Evolutionary conservation across 345 rosid genomes (phyloP).

Genomic region (Salix exigua): DNA sequence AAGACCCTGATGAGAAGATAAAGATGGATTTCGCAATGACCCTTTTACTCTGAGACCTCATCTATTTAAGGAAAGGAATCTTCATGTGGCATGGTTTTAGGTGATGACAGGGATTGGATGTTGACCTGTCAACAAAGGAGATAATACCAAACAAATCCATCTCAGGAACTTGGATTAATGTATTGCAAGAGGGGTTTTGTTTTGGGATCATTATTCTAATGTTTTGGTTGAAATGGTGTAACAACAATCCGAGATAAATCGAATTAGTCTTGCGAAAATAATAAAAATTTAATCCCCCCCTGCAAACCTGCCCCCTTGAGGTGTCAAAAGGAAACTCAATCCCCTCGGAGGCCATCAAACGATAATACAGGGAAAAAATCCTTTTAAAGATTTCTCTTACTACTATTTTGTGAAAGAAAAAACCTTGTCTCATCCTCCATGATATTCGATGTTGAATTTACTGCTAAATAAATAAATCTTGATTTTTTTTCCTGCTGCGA

Average conservation of each 20-base stretch:
- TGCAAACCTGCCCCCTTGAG: neutral
- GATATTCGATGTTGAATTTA: constrained; percentile 24
- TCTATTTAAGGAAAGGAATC: constrained; percentile 64
- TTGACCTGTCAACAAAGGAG: constrained; percentile 90
- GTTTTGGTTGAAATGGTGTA: constrained; percentile 33
- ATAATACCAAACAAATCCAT: constrained; percentile 81
- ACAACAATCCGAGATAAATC: constrained; percentile 1
- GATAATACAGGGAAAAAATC: neutral
- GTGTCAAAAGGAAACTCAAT: constrained; percentile 22
- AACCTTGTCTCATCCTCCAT: constrained; percentile 21
- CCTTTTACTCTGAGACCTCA: constrained; percentile 5
- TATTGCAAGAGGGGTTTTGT: constrained; percentile 44
- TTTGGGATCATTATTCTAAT: constrained; percentile 38
- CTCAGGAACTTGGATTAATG: constrained; percentile 32
- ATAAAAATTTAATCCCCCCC: neutral
- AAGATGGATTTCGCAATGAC: constrained; percentile 6
- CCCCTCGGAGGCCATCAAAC: neutral
- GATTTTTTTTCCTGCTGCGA: constrained; percentile 10
- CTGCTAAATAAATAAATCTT: constrained; percentile 1
- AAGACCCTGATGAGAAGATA: constrained; percentile 12
- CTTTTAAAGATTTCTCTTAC: constrained; percentile 1
- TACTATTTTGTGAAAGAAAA: constrained; percentile 18
- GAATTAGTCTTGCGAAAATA: neutral
- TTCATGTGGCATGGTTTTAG: constrained; percentile 81
- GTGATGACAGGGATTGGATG: constrained; percentile 93